Base-by-base conservation (phyloP, 331 rosid genomes). In the Saraca asoca region DNA sequence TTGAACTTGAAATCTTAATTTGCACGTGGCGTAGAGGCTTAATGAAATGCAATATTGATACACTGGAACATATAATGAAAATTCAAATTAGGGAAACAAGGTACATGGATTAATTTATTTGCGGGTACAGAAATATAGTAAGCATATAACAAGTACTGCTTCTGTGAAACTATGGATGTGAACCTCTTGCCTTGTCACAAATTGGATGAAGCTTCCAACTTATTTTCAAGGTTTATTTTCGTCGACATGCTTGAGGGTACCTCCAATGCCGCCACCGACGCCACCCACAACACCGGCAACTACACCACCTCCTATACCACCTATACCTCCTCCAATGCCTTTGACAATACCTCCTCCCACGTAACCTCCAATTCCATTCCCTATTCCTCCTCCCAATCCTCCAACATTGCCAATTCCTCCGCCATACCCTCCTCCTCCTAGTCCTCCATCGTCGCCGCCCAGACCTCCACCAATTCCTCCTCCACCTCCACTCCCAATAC, bases 301-400 rank as follows among this genome's bases (percentile, higher is more conserved):
- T 31, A 71, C 79, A 33, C 78, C 82, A 1, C 80, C 79, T 5
- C 62, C 64, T 6, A 16, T 24, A 2, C 68, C 69, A 10, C 19
- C 42, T 1, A 41, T 17, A 4, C 85, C 85, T 24, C 77, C 82
- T 37, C 78, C 78, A n/a, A n/a, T n/a, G n/a, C n/a, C n/a, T n/a
- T n/a, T n/a, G n/a, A n/a, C n/a, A n/a, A 41, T 17, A 4, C 85
- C 85, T 24, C 77, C 82, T 37, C 78, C 78, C 0, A 55, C 78
- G 35, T 55, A 0, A 13, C 85, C 80, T 0, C 51, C 62, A 2
- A 49, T 55, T 3, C 73, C 77, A 2, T 74, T 75, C 31, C 31
- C 31, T 24, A 24, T 24, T 24, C 31, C 31, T 24, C 31, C 82
- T 37, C 78, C 78, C 0, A 55, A 0, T 16, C 85, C 80, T 0